These are phyloP conservation scores for Martensiomyces pterosporus DNA, from an alignment of 192 early-diverging fungal genomes.

Conservation along the genomic window DNA sequence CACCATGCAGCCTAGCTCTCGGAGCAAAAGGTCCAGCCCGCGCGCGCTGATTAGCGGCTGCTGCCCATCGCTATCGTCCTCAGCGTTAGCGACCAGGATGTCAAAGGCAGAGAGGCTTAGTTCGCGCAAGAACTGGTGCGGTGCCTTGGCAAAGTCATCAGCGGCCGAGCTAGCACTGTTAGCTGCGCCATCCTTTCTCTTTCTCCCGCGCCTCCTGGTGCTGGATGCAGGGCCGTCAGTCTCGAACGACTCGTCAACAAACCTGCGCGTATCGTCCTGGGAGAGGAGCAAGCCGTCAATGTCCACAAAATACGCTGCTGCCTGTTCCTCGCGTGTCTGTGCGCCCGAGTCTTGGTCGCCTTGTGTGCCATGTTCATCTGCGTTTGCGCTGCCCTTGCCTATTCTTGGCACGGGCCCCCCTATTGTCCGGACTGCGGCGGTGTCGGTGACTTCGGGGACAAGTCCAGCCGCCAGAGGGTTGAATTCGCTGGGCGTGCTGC, in stretches of 20 bases:
- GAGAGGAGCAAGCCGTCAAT: constrained; percentile 31
- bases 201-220: constrained; percentile 22
- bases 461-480: constrained; percentile 26
- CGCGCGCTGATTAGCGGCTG: constrained; percentile 12
- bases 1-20: constrained; percentile 23
- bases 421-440: constrained; percentile 3
- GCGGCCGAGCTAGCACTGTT: background rate
- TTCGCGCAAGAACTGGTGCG: constrained; percentile 30
- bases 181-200: constrained; percentile 11
- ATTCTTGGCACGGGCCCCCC: too few species aligned
- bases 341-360: too few species aligned
- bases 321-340: too few species aligned
- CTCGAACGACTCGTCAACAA: constrained; percentile 8
- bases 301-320: constrained; percentile 14
- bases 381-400: too few species aligned
- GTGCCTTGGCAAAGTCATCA: constrained; percentile 17
- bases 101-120: constrained; percentile 39
- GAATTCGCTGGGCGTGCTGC: constrained; percentile 20
- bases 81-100: constrained; percentile 8
- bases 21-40: constrained; percentile 22
- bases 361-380: too few species aligned
- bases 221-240: background rate
- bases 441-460: constrained; percentile 25
- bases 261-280: constrained; percentile 35
- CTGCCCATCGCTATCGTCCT: background rate